Evolutionary conservation across 73 alveolate genomes (phyloP), one percentile per base, ranked within the genome.

Genomic region (Paraurostyla sp.): DNA sequence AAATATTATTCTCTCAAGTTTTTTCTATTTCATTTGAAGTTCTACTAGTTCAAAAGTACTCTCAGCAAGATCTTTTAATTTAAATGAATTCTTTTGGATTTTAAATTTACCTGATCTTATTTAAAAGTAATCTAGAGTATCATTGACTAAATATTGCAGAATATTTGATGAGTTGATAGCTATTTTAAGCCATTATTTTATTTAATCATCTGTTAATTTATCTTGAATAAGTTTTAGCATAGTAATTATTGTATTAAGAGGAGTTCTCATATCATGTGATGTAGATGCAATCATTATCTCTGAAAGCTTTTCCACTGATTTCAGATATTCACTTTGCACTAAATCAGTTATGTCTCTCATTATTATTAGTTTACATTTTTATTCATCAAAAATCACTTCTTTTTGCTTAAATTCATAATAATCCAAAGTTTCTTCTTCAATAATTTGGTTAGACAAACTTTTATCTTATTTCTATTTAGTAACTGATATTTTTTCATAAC

Each of bases 201-300:
- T 62, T 33, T 25, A 16, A 4, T 62, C 51, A 32, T 62, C n/a
- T n/a, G n/a, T n/a, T n/a, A n/a, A n/a, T n/a, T n/a, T n/a, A n/a
- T n/a, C n/a, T n/a, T n/a, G n/a, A n/a, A n/a, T n/a, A n/a, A n/a
- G n/a, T n/a, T n/a, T n/a, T n/a, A n/a, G 63, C 85, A 69, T 69
- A n/a, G 13, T 69, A 11, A 69, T 35, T n/a, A 69, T 69, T 42
- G 59, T 9, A 13, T n/a, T 23, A 4, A 69, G 49, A 3, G 85
- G 85, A 4, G 85, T 69, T 20, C 85, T 35, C 68, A 69, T 35
- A 18, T 69, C 85, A 42, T 69, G 85, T 16, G 85, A 69, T 3
- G 85, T 69, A 15, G 68, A 38, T 69, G 85, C 85, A 33, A 69
- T 42, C 85, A 69, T 69, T 42, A 69, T 69, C 13, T 69, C 85